phyloP scores from a whole-genome alignment of 768 basidiomycete species.

The Mycena vitilis region DNA sequence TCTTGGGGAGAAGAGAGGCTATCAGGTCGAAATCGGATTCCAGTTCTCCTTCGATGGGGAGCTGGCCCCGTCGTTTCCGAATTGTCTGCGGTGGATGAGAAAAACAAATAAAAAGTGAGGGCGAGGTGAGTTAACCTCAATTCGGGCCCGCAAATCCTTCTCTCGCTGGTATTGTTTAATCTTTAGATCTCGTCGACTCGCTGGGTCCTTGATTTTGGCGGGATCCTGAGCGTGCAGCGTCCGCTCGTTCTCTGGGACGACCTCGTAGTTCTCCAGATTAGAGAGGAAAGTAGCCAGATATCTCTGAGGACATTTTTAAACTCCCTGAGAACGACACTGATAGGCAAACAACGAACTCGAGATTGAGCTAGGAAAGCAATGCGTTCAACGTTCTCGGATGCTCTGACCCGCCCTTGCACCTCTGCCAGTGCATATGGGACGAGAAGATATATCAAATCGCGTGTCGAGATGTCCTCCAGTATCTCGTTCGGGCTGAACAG shows the following conservation, averaged over 20 bases:
- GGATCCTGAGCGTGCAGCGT: conserved; percentile 62
- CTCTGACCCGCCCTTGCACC: conserved; percentile 68
- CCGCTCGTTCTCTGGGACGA: conserved; percentile 72
- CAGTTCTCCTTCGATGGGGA: conserved; percentile 44
- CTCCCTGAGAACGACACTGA: neutral
- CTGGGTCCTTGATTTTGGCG: conserved; percentile 68
- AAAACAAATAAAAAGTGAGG: neutral
- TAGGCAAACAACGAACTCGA: conserved; percentile 58
- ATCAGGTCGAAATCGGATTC: conserved; percentile 73
- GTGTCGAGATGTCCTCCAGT: conserved; percentile 84
- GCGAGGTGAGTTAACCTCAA: conserved; percentile 64
- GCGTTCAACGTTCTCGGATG: conserved; percentile 68
- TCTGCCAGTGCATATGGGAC: conserved; percentile 78
- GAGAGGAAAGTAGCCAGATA: conserved; percentile 60
- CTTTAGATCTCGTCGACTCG: conserved; percentile 84
- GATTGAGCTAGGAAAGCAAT: conserved; percentile 64
- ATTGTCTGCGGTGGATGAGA: conserved; percentile 53
- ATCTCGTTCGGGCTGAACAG: conserved; percentile 89
- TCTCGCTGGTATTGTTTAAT: conserved; percentile 92
- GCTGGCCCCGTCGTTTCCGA: conserved; percentile 63
- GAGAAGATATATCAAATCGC: conserved; percentile 79
- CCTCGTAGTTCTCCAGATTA: conserved; percentile 70
- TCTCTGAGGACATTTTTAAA: conserved; percentile 49
- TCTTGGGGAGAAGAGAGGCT: conserved; percentile 65
- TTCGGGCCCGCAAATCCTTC: conserved; percentile 77